Evolutionary conservation across 768 basidiomycete genomes (phyloP), one percentile per base, ranked within the genome.

Genomic region (Hypsizygus marmoreus): DNA sequence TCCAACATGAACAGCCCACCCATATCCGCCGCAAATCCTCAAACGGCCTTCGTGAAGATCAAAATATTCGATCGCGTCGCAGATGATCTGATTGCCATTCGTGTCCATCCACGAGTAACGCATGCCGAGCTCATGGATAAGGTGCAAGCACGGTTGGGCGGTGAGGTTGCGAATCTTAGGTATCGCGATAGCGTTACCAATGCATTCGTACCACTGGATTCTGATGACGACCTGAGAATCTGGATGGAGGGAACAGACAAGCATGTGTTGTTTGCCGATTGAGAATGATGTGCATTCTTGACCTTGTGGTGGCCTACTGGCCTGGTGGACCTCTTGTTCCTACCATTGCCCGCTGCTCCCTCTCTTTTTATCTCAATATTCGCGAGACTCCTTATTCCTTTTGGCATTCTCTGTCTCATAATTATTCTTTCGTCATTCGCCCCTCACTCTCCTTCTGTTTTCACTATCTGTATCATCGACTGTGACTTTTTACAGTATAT

Each of bases 31-130:
- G 79, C 77, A 34, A 89, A 88, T 51, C 82, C 84, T 4, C 86
- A 90, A 59, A 82, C 85, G 11, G 89, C 95, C 17, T 98, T 94
- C 68, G 79, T 98, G 55, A 99, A 98, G 72, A 97, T 99, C 71
- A 99, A 99, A 71, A 92, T 99, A 34, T 97, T 97, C 64, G 91
- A 97, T 69, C 82, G 90, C 29, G 76, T 86, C 45, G 86, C 92
- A 19, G 95, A 98, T 61, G 97, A 99, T 65, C 72, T 98, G 43
- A 93, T 98, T 52, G 97, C 97, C 4, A 97, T 98, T 45, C 85
- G 97, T 11, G 95, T 98, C 22, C 94, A 95, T 61, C 97, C 97
- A 17, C 81, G 79, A 40, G 94, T 98, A 30, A 83, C 88, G 6
- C 87, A 90, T 58, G 72, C 68, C 8, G 92, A 95, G 59, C 74